Evolutionary conservation across 768 basidiomycete genomes (phyloP).

Genomic region (Mrakia gelida): DNA sequence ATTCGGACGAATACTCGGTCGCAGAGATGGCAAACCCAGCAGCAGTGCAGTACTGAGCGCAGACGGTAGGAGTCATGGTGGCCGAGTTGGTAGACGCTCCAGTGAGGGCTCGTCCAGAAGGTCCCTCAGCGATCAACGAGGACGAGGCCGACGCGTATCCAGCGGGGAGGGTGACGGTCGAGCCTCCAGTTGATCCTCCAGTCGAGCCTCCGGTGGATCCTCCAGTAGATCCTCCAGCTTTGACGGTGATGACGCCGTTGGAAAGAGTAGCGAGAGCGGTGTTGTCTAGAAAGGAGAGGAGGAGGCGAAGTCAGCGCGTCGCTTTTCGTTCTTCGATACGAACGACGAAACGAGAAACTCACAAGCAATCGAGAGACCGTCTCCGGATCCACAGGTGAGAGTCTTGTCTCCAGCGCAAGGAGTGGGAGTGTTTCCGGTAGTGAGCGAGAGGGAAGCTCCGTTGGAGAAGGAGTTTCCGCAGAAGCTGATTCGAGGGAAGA

Average conservation of each 20-base stretch:
- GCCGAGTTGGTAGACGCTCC: conserved; percentile 30
- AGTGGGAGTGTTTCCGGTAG: not conserved
- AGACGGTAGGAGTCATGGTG: conserved; percentile 37
- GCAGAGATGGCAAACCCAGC: conserved; percentile 34
- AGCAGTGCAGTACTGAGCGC: conserved; percentile 36
- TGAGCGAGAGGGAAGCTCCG: conserved; percentile 38
- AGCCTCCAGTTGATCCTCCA: no score
- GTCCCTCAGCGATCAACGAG: conserved; percentile 17
- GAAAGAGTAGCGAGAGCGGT: not conserved
- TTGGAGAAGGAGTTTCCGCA: conserved; percentile 56
- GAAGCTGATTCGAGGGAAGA: conserved; percentile 34
- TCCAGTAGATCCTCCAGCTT: no score
- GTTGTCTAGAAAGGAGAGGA: conserved; percentile 6
- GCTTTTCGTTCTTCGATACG: no score
- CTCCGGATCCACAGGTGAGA: conserved; percentile 19
- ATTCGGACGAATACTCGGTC: conserved; percentile 35
- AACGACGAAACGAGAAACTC: not conserved
- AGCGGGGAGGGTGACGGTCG: not conserved
- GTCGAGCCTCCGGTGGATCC: no score
- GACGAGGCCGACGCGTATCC: conserved; percentile 2
- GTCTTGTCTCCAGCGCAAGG: conserved; percentile 21
- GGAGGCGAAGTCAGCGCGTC: not conserved
- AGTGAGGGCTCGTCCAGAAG: conserved; percentile 35
- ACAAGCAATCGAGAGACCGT: conserved; percentile 33
- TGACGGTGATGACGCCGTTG: conserved; percentile 14